Evolutionary conservation across 495 filamentous ascomycete genomes (phyloP).

Genomic region (Aspergillus baeticus): DNA sequence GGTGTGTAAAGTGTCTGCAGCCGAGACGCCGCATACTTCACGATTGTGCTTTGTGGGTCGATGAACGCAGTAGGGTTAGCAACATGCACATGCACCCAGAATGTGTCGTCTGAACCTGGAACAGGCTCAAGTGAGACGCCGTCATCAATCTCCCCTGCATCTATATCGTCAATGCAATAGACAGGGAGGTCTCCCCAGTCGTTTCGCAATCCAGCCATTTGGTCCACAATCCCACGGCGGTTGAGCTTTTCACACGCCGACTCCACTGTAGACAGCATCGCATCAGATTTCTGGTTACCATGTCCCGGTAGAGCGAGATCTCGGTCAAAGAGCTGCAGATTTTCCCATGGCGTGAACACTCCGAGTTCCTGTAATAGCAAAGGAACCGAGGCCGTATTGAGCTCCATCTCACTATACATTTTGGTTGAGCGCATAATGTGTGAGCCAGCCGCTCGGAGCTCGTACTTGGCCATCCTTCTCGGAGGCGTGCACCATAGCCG

Average conservation of each 20-base stretch:
- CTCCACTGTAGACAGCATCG: slow-evolving; percentile 30
- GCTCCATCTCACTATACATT: slow-evolving; percentile 60
- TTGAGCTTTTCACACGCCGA: slow-evolving; percentile 27
- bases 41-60: slow-evolving; percentile 51
- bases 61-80: slow-evolving; percentile 94
- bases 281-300: slow-evolving; percentile 32
- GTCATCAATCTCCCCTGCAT: slow-evolving; percentile 82
- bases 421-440: slow-evolving; percentile 69
- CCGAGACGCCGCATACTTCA: slow-evolving; percentile 62
- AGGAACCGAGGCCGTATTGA: slow-evolving; percentile 57
- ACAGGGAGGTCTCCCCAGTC: slow-evolving; percentile 71
- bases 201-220: slow-evolving; percentile 60
- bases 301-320: slow-evolving; percentile 61
- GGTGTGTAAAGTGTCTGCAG: slow-evolving; percentile 71
- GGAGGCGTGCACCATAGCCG: slow-evolving; percentile 54
- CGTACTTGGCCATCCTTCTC: slow-evolving; percentile 50
- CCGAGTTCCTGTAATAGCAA: slow-evolving; percentile 86
- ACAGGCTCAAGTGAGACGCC: slow-evolving; percentile 76
- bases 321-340: slow-evolving; percentile 60
- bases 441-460: slow-evolving; percentile 61
- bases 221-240: slow-evolving; percentile 31
- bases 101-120: slow-evolving; percentile 49
- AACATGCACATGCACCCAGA: slow-evolving; percentile 87
- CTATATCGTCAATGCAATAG: slow-evolving; percentile 77
- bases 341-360: slow-evolving; percentile 77